phyloP scores from a whole-genome alignment of 495 filamentous ascomycete genomes.

The Hyaloscypha finlandica region DNA sequence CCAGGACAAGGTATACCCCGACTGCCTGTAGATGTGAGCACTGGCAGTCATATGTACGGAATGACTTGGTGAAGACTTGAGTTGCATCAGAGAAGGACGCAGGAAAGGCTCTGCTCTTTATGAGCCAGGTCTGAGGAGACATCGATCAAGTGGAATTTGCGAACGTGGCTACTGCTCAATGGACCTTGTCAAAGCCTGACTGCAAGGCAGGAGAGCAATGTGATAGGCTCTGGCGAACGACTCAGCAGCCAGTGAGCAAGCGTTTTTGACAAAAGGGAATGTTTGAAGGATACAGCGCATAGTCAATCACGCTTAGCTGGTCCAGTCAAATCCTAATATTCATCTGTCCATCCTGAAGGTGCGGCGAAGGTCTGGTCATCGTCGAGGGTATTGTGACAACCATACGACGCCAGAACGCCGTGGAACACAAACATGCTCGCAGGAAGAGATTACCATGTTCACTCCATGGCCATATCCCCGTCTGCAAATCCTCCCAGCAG shows the following conservation, averaged over 20 bases:
- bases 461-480: conserved; percentile 30
- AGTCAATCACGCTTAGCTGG: conserved; percentile 35
- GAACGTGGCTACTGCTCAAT: conserved; percentile 35
- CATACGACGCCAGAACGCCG: conserved; percentile 26
- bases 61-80: conserved; percentile 10
- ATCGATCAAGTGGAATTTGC: conserved; percentile 31
- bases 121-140: conserved; percentile 22
- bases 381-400: conserved; percentile 29
- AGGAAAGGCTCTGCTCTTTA: conserved; percentile 27
- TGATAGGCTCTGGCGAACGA: conserved; percentile 30
- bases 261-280: conserved; percentile 33
- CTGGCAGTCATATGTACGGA: neutral
- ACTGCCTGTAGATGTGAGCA: conserved; percentile 17
- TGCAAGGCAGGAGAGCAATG: conserved; percentile 29
- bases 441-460: conserved; percentile 17
- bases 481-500: conserved; percentile 35
- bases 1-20: conserved; percentile 24
- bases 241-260: conserved; percentile 33
- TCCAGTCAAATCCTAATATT: conserved; percentile 34
- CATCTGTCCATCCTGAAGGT: conserved; percentile 27
- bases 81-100: conserved; percentile 11
- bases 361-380: conserved; percentile 26
- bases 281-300: conserved; percentile 37
- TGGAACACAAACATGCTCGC: conserved; percentile 27
- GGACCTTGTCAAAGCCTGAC: conserved; percentile 33